Evolutionary conservation across 2,329 filamentous ascomycete species (phyloP).

Genomic region (Colletotrichum lupini): DNA sequence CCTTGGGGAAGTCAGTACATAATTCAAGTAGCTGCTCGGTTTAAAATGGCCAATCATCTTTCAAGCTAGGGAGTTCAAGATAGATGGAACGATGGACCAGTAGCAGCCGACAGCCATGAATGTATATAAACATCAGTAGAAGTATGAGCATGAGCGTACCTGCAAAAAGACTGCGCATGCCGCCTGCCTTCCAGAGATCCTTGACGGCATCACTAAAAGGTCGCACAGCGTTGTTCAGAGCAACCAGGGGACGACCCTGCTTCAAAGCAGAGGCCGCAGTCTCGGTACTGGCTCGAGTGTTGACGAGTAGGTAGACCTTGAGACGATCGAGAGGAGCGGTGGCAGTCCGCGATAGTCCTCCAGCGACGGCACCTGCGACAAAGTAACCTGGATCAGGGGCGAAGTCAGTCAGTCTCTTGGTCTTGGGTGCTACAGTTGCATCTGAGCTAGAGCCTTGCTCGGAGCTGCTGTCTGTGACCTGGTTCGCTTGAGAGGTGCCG

Average conservation of each 20-base stretch:
- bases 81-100: not conserved
- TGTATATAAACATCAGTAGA: too few species aligned
- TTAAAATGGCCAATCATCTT: not conserved
- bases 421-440: constrained; percentile 45
- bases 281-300: constrained; percentile 73
- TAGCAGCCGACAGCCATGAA: not conserved
- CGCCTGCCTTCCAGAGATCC: constrained; percentile 87
- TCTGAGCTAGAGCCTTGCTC: constrained; percentile 40
- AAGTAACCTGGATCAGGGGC: constrained; percentile 97
- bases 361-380: constrained; percentile 92
- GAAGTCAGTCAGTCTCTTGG: constrained; percentile 72
- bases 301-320: constrained; percentile 97
- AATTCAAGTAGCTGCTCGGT: not conserved
- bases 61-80: not conserved
- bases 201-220: constrained; percentile 79
- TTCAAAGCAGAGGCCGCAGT: constrained; percentile 75
- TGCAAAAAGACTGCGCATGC: constrained; percentile 89
- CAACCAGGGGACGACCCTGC: constrained; percentile 73
- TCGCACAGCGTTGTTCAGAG: constrained; percentile 72
- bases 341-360: constrained; percentile 92
- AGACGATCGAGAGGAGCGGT: constrained; percentile 96
- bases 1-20: constrained; percentile 55
- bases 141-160: constrained; percentile 64
- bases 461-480: constrained; percentile 31
- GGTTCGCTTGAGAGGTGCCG: constrained; percentile 46